Evolutionary conservation across 768 basidiomycete species (phyloP), one percentile per base, ranked within the genome.

Genomic region (Suillus subalutaceus): DNA sequence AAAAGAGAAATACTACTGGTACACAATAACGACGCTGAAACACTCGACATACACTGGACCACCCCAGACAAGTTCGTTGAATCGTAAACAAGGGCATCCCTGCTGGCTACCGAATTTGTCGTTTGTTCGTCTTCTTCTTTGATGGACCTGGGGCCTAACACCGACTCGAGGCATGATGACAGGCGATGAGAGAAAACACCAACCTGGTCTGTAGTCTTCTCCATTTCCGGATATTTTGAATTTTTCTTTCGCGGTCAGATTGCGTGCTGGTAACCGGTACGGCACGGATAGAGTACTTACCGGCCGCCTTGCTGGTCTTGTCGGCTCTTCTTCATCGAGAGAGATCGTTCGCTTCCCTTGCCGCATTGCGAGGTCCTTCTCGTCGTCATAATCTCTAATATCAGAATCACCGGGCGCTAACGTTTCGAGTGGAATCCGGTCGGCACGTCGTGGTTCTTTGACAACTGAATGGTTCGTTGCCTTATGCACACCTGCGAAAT

Each of bases 401-500:
- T 77, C 76, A 16, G 74, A 69, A 66, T 73, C 77, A 73, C 68
- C 70, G 66, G 68, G 69, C 38, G 69, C 68, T 0, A 75, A 69
- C 63, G 67, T 71, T 67, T 74, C 6, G 66, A 78, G 78, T 0
- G 64, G 68, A 64, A 71, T 35, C 55, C 65, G 15, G 20, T 69
- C 68, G 50, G 62, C 37, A 30, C 18, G 40, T 20, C 26, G 59
- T 43, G 18, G 18, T 30, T 60, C 43, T 60, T 20, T 43, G 30
- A 43, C 18, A 18, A 32, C 26, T 4, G 26, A 20, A 23, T 60
- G 59, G 10, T 32, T 41, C 40, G 23, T 41, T 18, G 58, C 58
- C 40, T 26, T 18, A 13, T 43, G 59, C 2, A 30, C n/a, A 30
- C 59, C 59, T 60, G 18, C 6, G 18, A 20, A 60, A 60, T 43